Conservation (phyloP, 192 early-diverging fungal genomes). For the Physocladia obscura region DNA sequence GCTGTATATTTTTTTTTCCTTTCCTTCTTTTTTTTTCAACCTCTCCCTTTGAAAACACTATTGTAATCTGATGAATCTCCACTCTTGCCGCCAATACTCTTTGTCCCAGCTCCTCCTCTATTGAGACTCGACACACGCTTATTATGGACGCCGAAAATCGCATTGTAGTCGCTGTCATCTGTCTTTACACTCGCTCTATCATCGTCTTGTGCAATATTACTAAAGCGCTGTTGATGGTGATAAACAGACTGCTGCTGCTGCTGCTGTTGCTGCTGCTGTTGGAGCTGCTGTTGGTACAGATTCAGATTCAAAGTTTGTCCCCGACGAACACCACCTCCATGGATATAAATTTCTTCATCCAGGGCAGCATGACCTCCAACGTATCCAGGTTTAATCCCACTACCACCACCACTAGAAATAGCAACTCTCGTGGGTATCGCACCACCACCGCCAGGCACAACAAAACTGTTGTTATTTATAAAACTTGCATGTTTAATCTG, state of each 20-base stretch:
- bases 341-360: too few relatives aligned
- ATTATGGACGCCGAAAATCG: not conserved
- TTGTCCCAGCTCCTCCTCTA: too few relatives aligned
- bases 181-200: not conserved
- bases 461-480: not conserved
- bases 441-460: not conserved
- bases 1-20: too few relatives aligned
- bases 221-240: too few relatives aligned
- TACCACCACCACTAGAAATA: not conserved
- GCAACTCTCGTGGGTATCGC: not conserved
- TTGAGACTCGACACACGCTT: too few relatives aligned
- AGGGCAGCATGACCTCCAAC: too few relatives aligned
- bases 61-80: not conserved
- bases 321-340: too few relatives aligned
- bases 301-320: too few relatives aligned
- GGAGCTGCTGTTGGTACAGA: too few relatives aligned
- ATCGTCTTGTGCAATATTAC: not conserved
- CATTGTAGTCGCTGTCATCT: not conserved
- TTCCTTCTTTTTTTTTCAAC: not conserved
- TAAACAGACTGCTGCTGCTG: too few relatives aligned
- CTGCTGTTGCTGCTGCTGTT: too few relatives aligned
- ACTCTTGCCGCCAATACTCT: not conserved
- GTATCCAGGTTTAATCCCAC: not conserved
- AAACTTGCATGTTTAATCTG: not conserved
- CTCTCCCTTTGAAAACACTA: not conserved